Base-by-base conservation (phyloP, 2,329 filamentous ascomycete species). In the Cyphellophora europaea region DNA sequence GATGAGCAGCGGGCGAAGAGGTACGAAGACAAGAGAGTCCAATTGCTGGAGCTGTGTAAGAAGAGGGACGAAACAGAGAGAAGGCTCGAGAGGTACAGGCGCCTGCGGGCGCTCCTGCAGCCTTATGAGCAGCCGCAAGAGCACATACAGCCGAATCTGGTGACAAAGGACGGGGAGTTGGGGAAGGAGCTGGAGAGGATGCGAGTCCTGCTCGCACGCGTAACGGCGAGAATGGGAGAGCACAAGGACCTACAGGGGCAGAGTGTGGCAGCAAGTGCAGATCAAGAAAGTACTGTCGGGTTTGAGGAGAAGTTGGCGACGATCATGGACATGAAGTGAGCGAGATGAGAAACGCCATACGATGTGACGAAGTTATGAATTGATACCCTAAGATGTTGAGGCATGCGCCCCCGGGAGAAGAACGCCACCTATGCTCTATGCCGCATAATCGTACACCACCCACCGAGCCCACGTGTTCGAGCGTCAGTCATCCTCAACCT, bases 71-170 rank as follows among this genome's bases (percentile, higher is more conserved):
- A 59, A 13, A 55, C 66, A 34, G 58, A 64, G 40, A 56, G 58
- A 36, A 65, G 63, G 31, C 53, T 72, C 10, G 60, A 58, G 35
- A 63, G 66, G 33, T 63, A 69, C 25, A 59, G 57, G 21, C 61
- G 62, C 16, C 49, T 74, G 6, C 55, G 63, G 25, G 49, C 47
- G 13, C 51, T 72, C 18, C 51, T 74, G 4, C 59, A 63, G 37
- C 69, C 69, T 2, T 71, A 72, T 35, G 51, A 60, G 18, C 54
- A 66, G 16, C 66, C 71, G 1, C 61, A 63, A 40, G 53, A 60
- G 25, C 66, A 63, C 33, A 62, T 74, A 27, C 71, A 74, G 44
- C 69, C 69, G 2, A 74, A 74, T 42, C 53, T 75, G 15, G 61
- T 70, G 19, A 69, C 66, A 19, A 58, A 59, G 33, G 67, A 73